A percentile compares a stretch with the other conserved stretches of the same genome.
phyloP scores from a whole-genome alignment of 2,329 filamentous ascomycete genomes.

The Clathrospora elynae region DNA sequence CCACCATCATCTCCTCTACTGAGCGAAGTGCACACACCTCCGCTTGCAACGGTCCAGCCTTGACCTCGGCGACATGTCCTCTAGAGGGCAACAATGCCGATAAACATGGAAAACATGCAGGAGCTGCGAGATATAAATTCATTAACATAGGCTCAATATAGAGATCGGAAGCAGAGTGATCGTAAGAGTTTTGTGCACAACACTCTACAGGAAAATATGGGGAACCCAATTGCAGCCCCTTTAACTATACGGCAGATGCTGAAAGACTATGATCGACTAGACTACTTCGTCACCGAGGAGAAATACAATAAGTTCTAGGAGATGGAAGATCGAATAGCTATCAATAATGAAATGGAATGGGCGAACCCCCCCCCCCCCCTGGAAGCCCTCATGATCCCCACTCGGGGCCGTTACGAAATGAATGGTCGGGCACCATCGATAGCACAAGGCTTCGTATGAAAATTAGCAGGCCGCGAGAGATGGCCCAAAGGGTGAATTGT shows the following conservation, averaged over 20 bases:
- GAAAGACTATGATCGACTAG: slow-evolving; percentile 14
- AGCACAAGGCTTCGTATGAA: not conserved
- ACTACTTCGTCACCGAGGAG: slow-evolving; percentile 11
- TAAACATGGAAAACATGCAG: too few relatives aligned
- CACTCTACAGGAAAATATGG: slow-evolving; percentile 21
- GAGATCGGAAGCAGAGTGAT: too few relatives aligned
- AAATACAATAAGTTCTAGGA: slow-evolving; percentile 16
- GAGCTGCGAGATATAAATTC: too few relatives aligned
- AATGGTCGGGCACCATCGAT: not conserved
- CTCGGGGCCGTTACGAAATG: slow-evolving; percentile 1
- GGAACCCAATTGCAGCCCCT: slow-evolving; percentile 18
- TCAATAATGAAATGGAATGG: slow-evolving; percentile 17
- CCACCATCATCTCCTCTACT: too few relatives aligned
- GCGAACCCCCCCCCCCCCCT: too few relatives aligned
- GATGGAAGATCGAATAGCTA: slow-evolving; percentile 16
- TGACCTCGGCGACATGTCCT: too few relatives aligned
- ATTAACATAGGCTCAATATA: too few relatives aligned
- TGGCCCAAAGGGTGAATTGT: not conserved
- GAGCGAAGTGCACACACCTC: too few relatives aligned
- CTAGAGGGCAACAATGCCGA: too few relatives aligned
- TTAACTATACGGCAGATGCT: slow-evolving; percentile 8
- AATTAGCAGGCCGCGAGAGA: too few relatives aligned
- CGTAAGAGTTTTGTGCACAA: too few relatives aligned
- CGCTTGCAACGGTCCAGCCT: too few relatives aligned
- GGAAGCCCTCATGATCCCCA: slow-evolving; percentile 10